Evolutionary conservation across 345 rosid genomes (phyloP).

Genomic region (Gossypium anomalum): DNA sequence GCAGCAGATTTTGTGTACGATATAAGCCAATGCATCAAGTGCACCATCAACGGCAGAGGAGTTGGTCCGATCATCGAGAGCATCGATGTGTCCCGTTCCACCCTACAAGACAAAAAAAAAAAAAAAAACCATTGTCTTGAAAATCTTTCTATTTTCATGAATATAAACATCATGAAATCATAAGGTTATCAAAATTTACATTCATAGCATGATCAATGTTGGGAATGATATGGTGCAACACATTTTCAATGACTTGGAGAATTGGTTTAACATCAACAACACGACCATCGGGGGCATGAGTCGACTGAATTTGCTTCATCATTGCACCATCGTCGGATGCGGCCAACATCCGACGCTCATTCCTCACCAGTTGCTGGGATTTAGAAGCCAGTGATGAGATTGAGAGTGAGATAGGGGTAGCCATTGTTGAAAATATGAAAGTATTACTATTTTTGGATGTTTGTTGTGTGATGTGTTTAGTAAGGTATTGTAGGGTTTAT

Average conservation of each 20-base stretch:
- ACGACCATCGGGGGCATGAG: constrained; percentile 42
- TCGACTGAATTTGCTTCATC: constrained; percentile 40
- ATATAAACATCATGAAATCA: neutral
- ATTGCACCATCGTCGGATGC: constrained; percentile 29
- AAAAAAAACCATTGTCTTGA: neutral
- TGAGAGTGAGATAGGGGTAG: neutral
- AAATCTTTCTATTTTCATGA: neutral
- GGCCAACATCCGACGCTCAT: constrained; percentile 8
- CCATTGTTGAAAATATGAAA: neutral
- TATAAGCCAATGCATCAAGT: constrained; percentile 33
- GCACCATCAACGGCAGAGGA: constrained; percentile 22
- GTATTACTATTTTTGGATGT: neutral
- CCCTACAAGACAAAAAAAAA: constrained; percentile 17
- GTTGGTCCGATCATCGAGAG: constrained; percentile 19
- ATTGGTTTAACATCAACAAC: constrained; percentile 13
- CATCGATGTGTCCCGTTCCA: constrained; percentile 7
- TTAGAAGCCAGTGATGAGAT: neutral
- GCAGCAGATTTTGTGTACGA: constrained; percentile 37
- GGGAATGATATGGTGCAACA: constrained; percentile 31
- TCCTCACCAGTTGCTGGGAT: constrained; percentile 12
- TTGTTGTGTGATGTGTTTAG: neutral
- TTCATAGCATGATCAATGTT: constrained; percentile 26
- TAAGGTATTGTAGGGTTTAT: constrained; percentile 5
- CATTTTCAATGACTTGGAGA: constrained; percentile 30
- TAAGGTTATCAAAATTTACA: constrained; percentile 7